Evolutionary conservation across 768 basidiomycete genomes (phyloP).

Genomic region (Austroboletus festivus): DNA sequence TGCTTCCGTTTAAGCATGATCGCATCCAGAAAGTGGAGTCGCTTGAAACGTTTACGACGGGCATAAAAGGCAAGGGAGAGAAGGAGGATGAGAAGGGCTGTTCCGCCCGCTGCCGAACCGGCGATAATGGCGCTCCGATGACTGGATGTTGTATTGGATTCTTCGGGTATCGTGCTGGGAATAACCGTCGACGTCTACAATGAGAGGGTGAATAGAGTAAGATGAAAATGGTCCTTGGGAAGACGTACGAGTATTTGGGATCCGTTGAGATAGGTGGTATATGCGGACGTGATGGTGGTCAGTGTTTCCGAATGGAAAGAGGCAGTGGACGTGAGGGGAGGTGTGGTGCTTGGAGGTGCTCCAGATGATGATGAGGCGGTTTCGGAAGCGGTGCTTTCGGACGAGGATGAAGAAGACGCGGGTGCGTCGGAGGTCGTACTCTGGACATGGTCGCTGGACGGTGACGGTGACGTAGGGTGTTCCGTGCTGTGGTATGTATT

Average conservation of each 20-base stretch:
- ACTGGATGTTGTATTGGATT: not conserved
- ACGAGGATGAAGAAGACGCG: conserved; percentile 6
- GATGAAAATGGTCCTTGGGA: too few relatives aligned
- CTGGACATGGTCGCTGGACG: not conserved
- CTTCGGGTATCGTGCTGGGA: conserved; percentile 19
- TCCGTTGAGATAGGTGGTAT: conserved; percentile 17
- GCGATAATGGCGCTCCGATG: conserved; percentile 41
- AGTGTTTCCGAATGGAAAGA: not conserved
- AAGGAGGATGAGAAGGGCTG: conserved; percentile 34
- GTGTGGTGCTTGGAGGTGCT: conserved; percentile 1
- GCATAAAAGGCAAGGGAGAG: conserved; percentile 38
- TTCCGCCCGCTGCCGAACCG: conserved; percentile 38
- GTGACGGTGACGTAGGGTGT: conserved; percentile 1
- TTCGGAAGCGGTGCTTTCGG: not conserved
- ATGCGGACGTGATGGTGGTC: conserved; percentile 21
- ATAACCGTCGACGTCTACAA: conserved; percentile 15
- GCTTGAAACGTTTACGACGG: conserved; percentile 36
- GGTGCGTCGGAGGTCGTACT: not conserved
- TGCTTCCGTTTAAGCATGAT: conserved; percentile 23
- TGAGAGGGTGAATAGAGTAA: not conserved
- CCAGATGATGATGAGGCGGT: not conserved
- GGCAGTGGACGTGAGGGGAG: not conserved
- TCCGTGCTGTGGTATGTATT: conserved; percentile 2
- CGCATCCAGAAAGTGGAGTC: conserved; percentile 29
- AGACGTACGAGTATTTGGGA: conserved; percentile 17